Evolutionary conservation across 73 alveolate species (phyloP), one percentile per base, ranked within the genome.

Genomic region (Paramecium sonneborni): DNA sequence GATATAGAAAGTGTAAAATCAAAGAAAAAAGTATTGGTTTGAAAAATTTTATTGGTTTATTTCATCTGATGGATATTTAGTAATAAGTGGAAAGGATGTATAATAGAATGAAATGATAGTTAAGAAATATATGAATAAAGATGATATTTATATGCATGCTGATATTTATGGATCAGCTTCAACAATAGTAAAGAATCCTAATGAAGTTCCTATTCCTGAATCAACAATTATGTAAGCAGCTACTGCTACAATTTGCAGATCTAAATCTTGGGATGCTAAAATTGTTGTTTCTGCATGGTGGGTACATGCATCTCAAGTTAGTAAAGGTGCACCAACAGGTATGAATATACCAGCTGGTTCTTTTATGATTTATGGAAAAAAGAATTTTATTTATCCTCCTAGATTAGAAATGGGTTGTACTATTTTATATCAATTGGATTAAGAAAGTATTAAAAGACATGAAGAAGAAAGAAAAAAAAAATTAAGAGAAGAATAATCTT

Each of bases 131-230:
- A 41, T 97, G 93, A 87, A 72, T 44, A 41, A 82, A 76, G 95
- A 93, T 9, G 99, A 97, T 67, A 41, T 97, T 26, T 97, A 96
- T 68, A 92, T 97, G 95, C 98, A 97, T 89, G 95, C 98, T 8
- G 99, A 97, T 79, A 93, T 95, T 88, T 95, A 96, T 41, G 99
- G 99, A 41, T 97, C 99, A n/a, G 96, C 98, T 5, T 92, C 96
- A 4, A 90, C 97, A 24, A 76, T 97, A n/a, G 89, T 97, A 34
- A 96, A 95, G 90, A 97, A 97, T 90, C 98, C 98, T 3, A 68
- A 91, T 14, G 93, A 72, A 15, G 93, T 12, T 9, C 88, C 92
- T 5, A 93, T 97, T 12, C 97, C 98, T 6, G 97, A 93, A 15
- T 24, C 92, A 15, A 97, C 99, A 20, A 85, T 97, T 8, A 92